Conservation (phyloP, 352 stramenopile species). For the Phytophthora pini region DNA sequence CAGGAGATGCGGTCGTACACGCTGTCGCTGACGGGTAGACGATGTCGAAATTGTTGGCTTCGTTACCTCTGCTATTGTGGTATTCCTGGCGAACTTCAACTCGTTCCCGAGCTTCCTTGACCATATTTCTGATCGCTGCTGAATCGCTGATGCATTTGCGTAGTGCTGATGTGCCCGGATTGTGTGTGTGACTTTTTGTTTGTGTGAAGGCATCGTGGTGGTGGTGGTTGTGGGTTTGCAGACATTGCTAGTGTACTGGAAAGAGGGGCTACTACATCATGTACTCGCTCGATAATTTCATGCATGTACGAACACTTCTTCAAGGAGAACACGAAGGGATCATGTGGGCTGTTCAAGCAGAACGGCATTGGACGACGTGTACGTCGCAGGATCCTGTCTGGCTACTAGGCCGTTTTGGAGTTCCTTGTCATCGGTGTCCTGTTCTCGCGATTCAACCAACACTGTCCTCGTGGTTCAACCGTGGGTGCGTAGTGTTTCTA, state of each 20-base stretch:
- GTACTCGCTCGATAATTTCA: slow-evolving; percentile 87
- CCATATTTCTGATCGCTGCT: slow-evolving; percentile 74
- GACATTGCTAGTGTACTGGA: slow-evolving; percentile 78
- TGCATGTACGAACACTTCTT: slow-evolving; percentile 88
- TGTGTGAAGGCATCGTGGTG: slow-evolving; percentile 89
- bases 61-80: slow-evolving; percentile 72
- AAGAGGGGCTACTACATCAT: slow-evolving; percentile 89
- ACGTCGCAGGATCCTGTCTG: slow-evolving; percentile 54
- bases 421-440: slow-evolving; percentile 54
- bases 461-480: slow-evolving; percentile 32
- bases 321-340: slow-evolving; percentile 24
- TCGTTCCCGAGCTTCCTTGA: slow-evolving; percentile 77
- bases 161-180: slow-evolving; percentile 76
- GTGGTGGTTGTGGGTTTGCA: too few relatives aligned
- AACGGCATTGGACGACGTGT: slow-evolving; percentile 70
- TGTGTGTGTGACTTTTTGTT: too few relatives aligned
- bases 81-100: slow-evolving; percentile 61
- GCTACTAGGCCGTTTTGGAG: slow-evolving; percentile 60
- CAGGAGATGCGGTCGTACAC: slow-evolving; percentile 64
- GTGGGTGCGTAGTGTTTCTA: slow-evolving; percentile 18
- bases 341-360: slow-evolving; percentile 36
- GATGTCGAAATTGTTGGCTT: slow-evolving; percentile 72
- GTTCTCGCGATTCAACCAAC: slow-evolving; percentile 43
- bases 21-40: slow-evolving; percentile 83
- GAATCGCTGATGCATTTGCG: slow-evolving; percentile 87